Percentiles rank a stretch among this genome's conserved stretches.
phyloP scores from a whole-genome alignment of 2,329 filamentous ascomycete genomes.

The Podosphaera aphanis region DNA sequence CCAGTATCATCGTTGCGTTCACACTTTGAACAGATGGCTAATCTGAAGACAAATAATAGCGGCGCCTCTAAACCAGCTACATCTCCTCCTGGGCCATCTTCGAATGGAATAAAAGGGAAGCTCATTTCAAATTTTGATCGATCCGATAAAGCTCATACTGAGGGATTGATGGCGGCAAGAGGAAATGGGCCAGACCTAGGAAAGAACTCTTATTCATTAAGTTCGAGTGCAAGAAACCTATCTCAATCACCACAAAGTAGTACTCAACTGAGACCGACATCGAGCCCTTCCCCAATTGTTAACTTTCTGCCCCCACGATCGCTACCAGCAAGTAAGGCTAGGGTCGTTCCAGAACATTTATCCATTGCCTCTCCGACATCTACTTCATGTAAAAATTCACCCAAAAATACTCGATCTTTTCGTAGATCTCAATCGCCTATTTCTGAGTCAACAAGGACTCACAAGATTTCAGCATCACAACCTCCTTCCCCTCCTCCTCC shows the following conservation, averaged over 20 bases:
- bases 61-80: too few species aligned
- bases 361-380: conserved; percentile 16
- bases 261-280: conserved; percentile 6
- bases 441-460: conserved; percentile 24
- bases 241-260: conserved; percentile 12
- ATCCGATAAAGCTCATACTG: too few species aligned
- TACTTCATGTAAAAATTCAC: conserved; percentile 17
- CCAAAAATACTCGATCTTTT: conserved; percentile 28
- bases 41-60: conserved; percentile 19
- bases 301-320: conserved; percentile 44
- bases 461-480: conserved; percentile 23
- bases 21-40: conserved; percentile 58
- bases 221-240: conserved; percentile 1
- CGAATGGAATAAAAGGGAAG: too few species aligned
- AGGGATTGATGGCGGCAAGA: too few species aligned
- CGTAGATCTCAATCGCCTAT: conserved; percentile 31
- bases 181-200: too few species aligned
- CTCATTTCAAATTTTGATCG: too few species aligned
- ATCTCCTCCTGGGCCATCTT: too few species aligned
- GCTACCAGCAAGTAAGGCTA: conserved; percentile 3
- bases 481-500: conserved; percentile 42
- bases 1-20: conserved; percentile 63
- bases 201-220: too few species aligned
- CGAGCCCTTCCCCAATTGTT: conserved; percentile 28
- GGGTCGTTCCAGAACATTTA: conserved; percentile 9